These are phyloP conservation scores for Plasmodium gonderi DNA, from an alignment of 169 alveolate species.

Conservation along the genomic window DNA sequence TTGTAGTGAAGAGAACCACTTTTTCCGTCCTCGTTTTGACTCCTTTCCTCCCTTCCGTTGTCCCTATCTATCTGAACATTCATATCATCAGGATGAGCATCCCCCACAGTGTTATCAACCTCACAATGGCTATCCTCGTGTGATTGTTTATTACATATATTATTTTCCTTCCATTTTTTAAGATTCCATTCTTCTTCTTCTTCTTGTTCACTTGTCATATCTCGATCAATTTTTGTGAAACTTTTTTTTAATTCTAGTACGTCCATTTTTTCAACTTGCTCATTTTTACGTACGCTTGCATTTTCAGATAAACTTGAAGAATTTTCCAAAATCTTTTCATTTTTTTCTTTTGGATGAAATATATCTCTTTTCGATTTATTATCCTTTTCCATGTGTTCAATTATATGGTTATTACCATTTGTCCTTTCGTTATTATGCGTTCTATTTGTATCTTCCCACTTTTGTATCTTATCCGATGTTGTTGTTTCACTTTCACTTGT, in stretches of 20 bases:
- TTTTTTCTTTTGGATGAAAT: neutral
- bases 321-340: neutral
- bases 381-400: neutral
- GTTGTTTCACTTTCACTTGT: neutral
- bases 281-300: neutral
- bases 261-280: neutral
- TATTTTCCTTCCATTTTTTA: neutral
- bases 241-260: neutral
- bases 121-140: neutral
- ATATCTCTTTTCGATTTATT: neutral
- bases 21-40: neutral
- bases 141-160: neutral
- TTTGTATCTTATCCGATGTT: neutral
- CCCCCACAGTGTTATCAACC: constrained; percentile 2
- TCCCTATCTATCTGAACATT: neutral
- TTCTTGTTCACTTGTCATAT: neutral
- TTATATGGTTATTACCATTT: neutral
- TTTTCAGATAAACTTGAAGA: neutral
- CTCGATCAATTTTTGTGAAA: neutral
- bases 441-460: neutral
- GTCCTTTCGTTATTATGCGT: neutral
- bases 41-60: neutral
- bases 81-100: neutral
- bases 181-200: neutral
- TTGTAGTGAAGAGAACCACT: neutral